These are phyloP conservation scores for Alternaria rosae DNA, from an alignment of 2,329 filamentous ascomycete genomes.

Conservation along the genomic window DNA sequence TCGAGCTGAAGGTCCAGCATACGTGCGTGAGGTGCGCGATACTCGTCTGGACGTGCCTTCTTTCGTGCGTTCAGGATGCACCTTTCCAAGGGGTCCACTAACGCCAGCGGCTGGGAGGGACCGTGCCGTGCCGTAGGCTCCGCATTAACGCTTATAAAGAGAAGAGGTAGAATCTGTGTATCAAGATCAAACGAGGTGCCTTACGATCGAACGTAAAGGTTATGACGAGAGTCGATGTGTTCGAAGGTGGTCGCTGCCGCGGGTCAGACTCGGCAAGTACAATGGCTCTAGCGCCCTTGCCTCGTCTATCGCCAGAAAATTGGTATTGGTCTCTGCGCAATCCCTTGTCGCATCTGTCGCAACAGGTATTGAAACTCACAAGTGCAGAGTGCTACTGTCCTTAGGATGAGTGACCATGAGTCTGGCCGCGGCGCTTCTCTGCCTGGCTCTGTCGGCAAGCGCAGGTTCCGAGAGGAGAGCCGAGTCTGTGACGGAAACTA, in stretches of 20 bases:
- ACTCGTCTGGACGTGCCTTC: not conserved
- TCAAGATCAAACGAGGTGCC: not conserved
- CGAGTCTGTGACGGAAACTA: not conserved
- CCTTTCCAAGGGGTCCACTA: not conserved
- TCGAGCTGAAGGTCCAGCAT: not conserved
- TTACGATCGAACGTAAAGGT: not conserved
- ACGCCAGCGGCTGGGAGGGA: not conserved
- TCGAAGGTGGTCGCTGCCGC: not conserved
- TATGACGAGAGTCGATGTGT: not conserved
- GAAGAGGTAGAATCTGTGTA: not conserved
- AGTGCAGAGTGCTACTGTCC: too few species aligned
- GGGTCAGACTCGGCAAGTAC: not conserved
- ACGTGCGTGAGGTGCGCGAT: not conserved
- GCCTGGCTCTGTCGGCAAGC: not conserved
- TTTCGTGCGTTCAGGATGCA: not conserved
- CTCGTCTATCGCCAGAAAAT: too few species aligned
- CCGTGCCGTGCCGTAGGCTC: not conserved
- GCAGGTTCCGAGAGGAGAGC: slow-evolving; percentile 14
- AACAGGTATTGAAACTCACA: rapidly evolving
- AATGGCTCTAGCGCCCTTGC: not conserved
- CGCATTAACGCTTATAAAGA: not conserved
- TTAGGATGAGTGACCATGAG: not conserved
- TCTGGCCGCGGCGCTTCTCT: not conserved
- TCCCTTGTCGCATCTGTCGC: not conserved
- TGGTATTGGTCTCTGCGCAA: too few species aligned